A percentile compares a stretch with the other conserved stretches of the same genome.
Evolutionary conservation across 352 stramenopile genomes (phyloP).

Genomic region (Plasmopara muralis): DNA sequence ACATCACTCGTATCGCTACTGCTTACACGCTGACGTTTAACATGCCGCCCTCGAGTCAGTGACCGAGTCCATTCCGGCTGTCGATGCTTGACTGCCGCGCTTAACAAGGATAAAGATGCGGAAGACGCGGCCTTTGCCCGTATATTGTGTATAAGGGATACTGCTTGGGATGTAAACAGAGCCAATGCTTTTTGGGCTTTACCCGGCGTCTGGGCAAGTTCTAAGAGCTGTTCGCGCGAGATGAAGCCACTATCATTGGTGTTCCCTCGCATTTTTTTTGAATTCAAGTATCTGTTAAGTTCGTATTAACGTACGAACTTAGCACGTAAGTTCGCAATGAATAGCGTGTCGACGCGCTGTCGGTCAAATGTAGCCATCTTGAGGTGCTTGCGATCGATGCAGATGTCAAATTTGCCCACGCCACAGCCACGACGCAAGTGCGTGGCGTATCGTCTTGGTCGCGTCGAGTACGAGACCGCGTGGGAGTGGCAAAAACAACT

Average conservation of each 20-base stretch:
- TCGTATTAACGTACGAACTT: conserved; percentile 8
- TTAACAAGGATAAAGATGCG: conserved; percentile 13
- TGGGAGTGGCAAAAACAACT: conserved; percentile 87
- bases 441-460: conserved; percentile 57
- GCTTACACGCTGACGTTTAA: conserved; percentile 20
- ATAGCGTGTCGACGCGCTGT: neutral
- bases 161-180: conserved; percentile 19
- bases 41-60: conserved; percentile 7
- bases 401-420: conserved; percentile 1
- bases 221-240: conserved; percentile 22
- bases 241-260: conserved; percentile 5
- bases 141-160: conserved; percentile 4
- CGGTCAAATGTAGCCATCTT: neutral
- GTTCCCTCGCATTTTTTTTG: conserved; percentile 19
- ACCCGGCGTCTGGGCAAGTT: conserved; percentile 18
- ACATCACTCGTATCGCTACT: conserved; percentile 25
- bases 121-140: neutral
- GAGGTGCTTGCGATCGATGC: conserved; percentile 8
- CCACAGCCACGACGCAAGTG: conserved; percentile 42
- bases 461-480: conserved; percentile 76
- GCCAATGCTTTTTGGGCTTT: conserved; percentile 11
- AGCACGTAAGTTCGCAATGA: neutral
- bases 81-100: conserved; percentile 17
- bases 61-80: conserved; percentile 12
- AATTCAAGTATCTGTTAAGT: conserved; percentile 6